Percentiles rank a stretch among this genome's conserved stretches.
These are phyloP conservation scores for Ogataea angusta DNA, from an alignment of 805 yeast species.

Conservation along the genomic window DNA sequence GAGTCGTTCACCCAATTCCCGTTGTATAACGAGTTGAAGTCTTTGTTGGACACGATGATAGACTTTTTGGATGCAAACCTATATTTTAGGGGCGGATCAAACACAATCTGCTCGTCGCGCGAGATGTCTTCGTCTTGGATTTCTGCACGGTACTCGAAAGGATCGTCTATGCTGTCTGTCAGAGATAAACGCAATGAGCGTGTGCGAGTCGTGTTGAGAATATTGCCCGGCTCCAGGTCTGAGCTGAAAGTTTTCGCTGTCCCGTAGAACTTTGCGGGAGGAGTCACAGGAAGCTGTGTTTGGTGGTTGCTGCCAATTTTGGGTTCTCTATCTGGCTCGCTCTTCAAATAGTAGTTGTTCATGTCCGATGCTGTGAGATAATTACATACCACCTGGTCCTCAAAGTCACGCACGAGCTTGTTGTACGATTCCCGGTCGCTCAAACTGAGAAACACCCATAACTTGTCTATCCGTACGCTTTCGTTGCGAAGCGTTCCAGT, in stretches of 20 bases:
- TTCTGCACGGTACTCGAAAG: conserved; percentile 33
- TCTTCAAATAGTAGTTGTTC: conserved; percentile 11
- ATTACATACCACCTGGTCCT: conserved; percentile 6
- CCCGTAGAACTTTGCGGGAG: conserved; percentile 14
- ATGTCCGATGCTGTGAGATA: conserved; percentile 9
- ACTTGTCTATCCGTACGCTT: conserved; percentile 3
- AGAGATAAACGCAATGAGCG: neutral
- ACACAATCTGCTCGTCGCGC: conserved; percentile 29
- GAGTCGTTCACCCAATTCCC: conserved; percentile 90
- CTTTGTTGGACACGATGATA: conserved; percentile 61
- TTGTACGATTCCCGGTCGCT: conserved; percentile 9
- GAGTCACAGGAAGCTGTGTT: conserved; percentile 2
- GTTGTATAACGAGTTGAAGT: conserved; percentile 74
- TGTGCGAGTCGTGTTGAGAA: conserved; percentile 10
- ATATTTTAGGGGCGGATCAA: conserved; percentile 40
- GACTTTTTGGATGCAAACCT: conserved; percentile 51
- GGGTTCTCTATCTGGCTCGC: neutral
- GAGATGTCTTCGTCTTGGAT: conserved; percentile 31
- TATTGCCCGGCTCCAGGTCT: conserved; percentile 9
- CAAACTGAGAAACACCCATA: conserved; percentile 13
- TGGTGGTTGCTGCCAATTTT: neutral
- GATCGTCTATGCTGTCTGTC: conserved; percentile 28
- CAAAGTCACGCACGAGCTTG: neutral
- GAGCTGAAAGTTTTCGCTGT: conserved; percentile 7
- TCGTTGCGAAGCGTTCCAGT: conserved; percentile 7